Evolutionary conservation across 352 stramenopile genomes (phyloP), one percentile per base, ranked within the genome.

Genomic region (Globisporangium iwayamae): DNA sequence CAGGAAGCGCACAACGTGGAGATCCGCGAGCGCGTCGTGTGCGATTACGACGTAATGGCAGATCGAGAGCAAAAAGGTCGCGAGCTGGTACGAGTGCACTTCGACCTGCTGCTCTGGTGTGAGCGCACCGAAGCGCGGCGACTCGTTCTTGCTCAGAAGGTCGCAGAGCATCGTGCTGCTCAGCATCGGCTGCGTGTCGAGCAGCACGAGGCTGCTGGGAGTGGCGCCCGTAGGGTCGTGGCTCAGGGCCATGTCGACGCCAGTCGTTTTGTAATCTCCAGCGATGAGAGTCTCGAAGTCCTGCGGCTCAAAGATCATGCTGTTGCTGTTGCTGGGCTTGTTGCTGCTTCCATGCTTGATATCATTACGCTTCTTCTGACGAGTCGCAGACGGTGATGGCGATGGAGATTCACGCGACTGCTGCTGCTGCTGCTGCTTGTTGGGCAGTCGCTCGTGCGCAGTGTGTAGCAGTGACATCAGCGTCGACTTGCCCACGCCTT

Each of bases 11-110:
- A 74, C 53, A 18, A 89, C 60, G 9, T 74, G 65, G 38, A 76
- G 45, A 45, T 82, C 73, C 4, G 76, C 76, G 45, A 85, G 57
- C 0, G 60, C 64, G 28, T 86, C 78, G 58, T 90, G 80, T 11
- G 85, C 80, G 22, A 92, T 64, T 39, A 94, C 57, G 14, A 94
- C 77, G 46, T 92, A 90, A 69, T 94, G 85, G 62, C 85, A 94
- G 18, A 92, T 78, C 0, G 85, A 83, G 30, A 81, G 73, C 48
- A 94, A 57, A 55, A 91, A 85, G 9, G 85, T 72, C 8, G 83
- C 80, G 20, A 90, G 69, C 64, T 92, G 83, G 47, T 80, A 70
- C 14, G 85, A 89, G 51, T 73, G 67, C 8, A 75, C 65, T 52
- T 94, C 83, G 36, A 85, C 60, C 43, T 91, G 81, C 50, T 92